phyloP scores from a whole-genome alignment of 1,284 basidiomycete genomes.

The Leccinum insolens region DNA sequence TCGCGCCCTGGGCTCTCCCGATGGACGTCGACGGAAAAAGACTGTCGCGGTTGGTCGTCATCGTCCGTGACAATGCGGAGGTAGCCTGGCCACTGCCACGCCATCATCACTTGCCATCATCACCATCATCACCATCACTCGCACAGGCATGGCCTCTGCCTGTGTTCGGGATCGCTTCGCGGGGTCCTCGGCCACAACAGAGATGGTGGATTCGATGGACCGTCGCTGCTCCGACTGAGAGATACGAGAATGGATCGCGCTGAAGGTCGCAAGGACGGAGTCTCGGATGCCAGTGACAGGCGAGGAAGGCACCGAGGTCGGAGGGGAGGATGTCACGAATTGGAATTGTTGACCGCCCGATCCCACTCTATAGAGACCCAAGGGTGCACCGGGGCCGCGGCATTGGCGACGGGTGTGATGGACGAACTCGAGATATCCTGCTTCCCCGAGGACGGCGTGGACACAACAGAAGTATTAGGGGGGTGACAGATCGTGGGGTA shows the following conservation, averaged over 20 bases:
- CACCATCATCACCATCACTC: background rate
- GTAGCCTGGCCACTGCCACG: background rate
- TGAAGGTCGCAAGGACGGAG: constrained; percentile 36
- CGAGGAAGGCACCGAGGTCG: constrained; percentile 36
- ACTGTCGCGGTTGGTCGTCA: constrained; percentile 36
- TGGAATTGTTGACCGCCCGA: constrained; percentile 71
- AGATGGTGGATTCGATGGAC: constrained; percentile 65
- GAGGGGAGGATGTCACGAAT: constrained; percentile 54
- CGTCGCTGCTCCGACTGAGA: constrained; percentile 45
- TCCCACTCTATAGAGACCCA: constrained; percentile 59
- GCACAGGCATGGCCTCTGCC: background rate
- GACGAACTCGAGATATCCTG: constrained; percentile 34
- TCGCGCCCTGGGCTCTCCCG: constrained; percentile 47
- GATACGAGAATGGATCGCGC: constrained; percentile 41
- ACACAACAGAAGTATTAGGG: constrained; percentile 29
- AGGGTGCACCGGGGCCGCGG: constrained; percentile 29
- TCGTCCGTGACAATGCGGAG: constrained; percentile 10
- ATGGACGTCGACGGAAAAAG: constrained; percentile 56
- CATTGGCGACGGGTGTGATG: constrained; percentile 28
- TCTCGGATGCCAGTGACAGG: constrained; percentile 49
- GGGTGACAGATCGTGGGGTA: constrained; percentile 53
- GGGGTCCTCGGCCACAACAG: constrained; percentile 48
- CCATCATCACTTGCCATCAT: background rate
- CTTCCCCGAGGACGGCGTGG: constrained; percentile 33
- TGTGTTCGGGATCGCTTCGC: constrained; percentile 51